These are phyloP conservation scores for Colletotrichum noveboracense DNA, from an alignment of 2,329 filamentous ascomycete species.

Conservation along the genomic window DNA sequence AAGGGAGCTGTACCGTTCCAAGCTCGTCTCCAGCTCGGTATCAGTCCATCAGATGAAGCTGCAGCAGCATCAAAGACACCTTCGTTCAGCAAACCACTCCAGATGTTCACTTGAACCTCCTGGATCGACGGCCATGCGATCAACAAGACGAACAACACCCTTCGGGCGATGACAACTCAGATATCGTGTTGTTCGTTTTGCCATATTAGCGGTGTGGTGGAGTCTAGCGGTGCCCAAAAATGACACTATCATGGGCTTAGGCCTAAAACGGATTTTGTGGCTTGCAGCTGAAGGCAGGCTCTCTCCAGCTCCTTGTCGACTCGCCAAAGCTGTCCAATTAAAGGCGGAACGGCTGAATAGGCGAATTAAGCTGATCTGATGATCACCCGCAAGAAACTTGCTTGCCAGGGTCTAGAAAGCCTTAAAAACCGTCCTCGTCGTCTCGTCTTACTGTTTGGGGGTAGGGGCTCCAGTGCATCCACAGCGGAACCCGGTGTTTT, in stretches of 20 bases:
- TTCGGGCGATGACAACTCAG: not conserved
- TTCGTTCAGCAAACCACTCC: not conserved
- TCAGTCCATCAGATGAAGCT: not conserved
- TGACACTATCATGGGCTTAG: conserved; percentile 16
- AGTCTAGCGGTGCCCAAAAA: conserved; percentile 12
- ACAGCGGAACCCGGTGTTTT: conserved; percentile 10
- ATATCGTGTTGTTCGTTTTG: not conserved
- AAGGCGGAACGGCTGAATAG: not conserved
- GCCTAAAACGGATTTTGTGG: conserved; percentile 16
- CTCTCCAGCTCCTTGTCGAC: conserved; percentile 2
- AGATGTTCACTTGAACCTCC: not conserved
- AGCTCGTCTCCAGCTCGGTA: not conserved
- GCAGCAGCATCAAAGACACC: not conserved
- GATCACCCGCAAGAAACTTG: not conserved
- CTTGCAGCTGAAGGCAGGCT: conserved; percentile 21
- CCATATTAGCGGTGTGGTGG: conserved; percentile 13
- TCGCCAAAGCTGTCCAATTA: conserved; percentile 16
- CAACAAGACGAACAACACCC: not conserved
- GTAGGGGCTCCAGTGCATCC: not conserved
- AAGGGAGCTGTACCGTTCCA: not conserved
- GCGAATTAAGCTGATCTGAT: not conserved
- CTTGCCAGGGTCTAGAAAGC: not conserved
- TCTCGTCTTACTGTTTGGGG: not conserved
- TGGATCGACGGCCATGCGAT: not conserved
- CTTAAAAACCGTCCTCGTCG: not conserved